A percentile compares a stretch with the other conserved stretches of the same genome.
Evolutionary conservation across 2,329 filamentous ascomycete genomes (phyloP).

Genomic region (Dactylonectria estremocensis): DNA sequence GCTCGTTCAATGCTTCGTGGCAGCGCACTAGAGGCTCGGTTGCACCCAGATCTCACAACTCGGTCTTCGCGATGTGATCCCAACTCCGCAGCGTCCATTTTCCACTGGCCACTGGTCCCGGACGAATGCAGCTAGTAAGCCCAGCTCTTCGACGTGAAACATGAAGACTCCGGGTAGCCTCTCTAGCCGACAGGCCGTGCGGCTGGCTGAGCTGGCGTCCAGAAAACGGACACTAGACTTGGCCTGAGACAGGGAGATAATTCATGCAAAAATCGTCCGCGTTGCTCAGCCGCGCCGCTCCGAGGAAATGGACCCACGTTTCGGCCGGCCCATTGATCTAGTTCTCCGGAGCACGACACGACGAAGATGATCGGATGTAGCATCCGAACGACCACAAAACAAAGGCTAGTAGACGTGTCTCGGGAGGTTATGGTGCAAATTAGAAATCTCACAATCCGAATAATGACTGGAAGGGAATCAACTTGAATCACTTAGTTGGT

Average conservation of each 20-base stretch:
- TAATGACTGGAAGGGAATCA: neutral
- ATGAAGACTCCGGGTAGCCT: slow-evolving; percentile 19
- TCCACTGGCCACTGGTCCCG: slow-evolving; percentile 6
- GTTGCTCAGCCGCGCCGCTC: slow-evolving; percentile 23
- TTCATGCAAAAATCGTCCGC: slow-evolving; percentile 20
- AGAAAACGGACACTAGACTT: slow-evolving; percentile 33
- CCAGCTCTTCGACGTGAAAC: slow-evolving; percentile 24
- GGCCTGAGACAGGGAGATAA: slow-evolving; percentile 37
- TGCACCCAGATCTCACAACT: slow-evolving; percentile 17
- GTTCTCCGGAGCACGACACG: neutral
- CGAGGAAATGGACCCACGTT: slow-evolving; percentile 14
- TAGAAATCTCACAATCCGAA: neutral
- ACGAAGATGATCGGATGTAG: neutral
- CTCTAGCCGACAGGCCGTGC: slow-evolving; percentile 25
- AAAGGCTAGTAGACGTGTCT: neutral
- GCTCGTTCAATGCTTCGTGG: slow-evolving; percentile 19
- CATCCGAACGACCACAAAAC: neutral
- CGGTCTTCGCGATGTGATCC: slow-evolving; percentile 17
- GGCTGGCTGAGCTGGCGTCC: slow-evolving; percentile 31
- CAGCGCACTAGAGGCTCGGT: slow-evolving; percentile 12
- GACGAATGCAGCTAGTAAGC: slow-evolving; percentile 2
- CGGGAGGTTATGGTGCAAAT: neutral
- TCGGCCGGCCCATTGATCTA: slow-evolving; percentile 12
- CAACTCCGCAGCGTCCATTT: slow-evolving; percentile 1
- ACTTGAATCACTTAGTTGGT: neutral